phyloP scores from a whole-genome alignment of 2,329 filamentous ascomycete species.

The Penicillium brevicompactum region DNA sequence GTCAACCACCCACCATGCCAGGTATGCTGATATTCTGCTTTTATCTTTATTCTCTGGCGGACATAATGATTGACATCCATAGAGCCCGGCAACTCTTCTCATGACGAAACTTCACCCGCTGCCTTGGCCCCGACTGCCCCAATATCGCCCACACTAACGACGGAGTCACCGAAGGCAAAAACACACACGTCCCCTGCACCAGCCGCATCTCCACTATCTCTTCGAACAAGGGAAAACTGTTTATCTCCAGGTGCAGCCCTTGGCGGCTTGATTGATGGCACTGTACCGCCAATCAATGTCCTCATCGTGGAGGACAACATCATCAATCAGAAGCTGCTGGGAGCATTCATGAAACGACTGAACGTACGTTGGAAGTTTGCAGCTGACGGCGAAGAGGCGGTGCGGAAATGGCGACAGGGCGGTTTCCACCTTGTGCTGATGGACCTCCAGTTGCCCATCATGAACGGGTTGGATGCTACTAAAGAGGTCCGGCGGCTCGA shows the following conservation, averaged over 20 bases:
- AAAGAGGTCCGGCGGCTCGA: conserved; percentile 91
- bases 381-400: conserved; percentile 90
- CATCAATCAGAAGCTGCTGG: conserved; percentile 90
- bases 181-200: conserved; percentile 33
- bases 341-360: conserved; percentile 92
- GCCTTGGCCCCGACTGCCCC: conserved; percentile 33
- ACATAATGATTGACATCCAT: too few species aligned
- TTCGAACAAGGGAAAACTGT: conserved; percentile 37
- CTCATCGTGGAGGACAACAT: conserved; percentile 98
- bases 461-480: conserved; percentile 93
- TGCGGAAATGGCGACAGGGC: conserved; percentile 87
- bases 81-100: conserved; percentile 52
- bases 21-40: too few species aligned
- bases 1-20: too few species aligned
- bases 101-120: conserved; percentile 26
- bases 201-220: conserved; percentile 51
- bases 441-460: conserved; percentile 96
- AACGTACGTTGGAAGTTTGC: conserved; percentile 98
- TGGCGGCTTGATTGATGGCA: conserved; percentile 72
- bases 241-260: conserved; percentile 42
- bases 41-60: too few species aligned
- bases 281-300: conserved; percentile 93
- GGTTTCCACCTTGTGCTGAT: conserved; percentile 96
- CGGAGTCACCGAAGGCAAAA: conserved; percentile 41
- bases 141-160: conserved; percentile 34